Evolutionary conservation across 208 protist genomes (phyloP).

Genomic region (Acanthamoeba castellanii): DNA sequence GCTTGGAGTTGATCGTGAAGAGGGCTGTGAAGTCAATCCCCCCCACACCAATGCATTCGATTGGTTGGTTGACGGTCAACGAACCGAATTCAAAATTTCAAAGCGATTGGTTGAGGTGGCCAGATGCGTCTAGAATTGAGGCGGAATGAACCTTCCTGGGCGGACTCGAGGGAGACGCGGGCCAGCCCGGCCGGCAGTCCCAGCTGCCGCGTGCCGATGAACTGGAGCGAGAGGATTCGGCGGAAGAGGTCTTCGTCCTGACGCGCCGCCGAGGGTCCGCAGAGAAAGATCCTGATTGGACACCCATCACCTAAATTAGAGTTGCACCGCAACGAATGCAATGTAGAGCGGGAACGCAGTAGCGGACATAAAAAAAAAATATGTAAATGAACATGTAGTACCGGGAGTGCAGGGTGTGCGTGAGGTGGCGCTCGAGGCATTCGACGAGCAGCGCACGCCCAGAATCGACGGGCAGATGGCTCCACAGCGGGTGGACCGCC

Average conservation of each 20-base stretch:
- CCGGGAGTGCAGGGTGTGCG: neutral
- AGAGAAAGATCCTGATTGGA: neutral
- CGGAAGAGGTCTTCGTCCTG: neutral
- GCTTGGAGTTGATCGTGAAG: slow-evolving; percentile 26
- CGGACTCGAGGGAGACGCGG: neutral
- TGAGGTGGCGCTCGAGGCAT: slow-evolving; percentile 14
- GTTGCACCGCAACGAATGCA: too few species aligned
- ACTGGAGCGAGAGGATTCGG: neutral
- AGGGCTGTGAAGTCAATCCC: neutral
- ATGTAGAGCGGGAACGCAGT: too few species aligned
- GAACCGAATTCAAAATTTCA: too few species aligned
- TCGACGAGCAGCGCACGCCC: neutral
- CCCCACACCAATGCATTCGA: too few species aligned
- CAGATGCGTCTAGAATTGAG: too few species aligned
- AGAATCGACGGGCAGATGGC: neutral
- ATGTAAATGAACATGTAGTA: neutral
- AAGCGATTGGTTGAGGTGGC: too few species aligned
- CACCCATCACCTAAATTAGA: too few species aligned
- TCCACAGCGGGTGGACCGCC: neutral
- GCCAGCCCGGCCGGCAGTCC: neutral
- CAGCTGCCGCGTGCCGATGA: neutral
- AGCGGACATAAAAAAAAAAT: too few species aligned
- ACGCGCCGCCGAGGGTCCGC: neutral
- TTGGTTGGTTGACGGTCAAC: too few species aligned
- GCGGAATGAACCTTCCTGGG: neutral